Base-by-base conservation (phyloP, 768 basidiomycete species). In the Boletus edulis region DNA sequence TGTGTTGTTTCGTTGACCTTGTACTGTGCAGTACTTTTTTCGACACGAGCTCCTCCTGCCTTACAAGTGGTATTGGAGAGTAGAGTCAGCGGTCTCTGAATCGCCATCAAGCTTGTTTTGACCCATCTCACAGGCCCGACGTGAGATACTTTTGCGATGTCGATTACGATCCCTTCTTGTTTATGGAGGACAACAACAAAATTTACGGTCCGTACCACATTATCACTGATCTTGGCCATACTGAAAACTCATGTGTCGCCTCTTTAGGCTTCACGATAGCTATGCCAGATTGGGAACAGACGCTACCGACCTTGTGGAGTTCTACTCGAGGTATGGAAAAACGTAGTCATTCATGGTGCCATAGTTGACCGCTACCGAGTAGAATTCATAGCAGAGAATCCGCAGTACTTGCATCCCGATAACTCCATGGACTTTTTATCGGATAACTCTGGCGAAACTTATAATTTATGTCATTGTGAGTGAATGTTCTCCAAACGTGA, bases 341-440 rank as follows among this genome's bases (percentile, higher is more conserved):
- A 71, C 50, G 38, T 29, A 9, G 11, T 9, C 44, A 49, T 53
- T 67, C 18, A 34, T 57, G 72, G 35, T 67, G 29, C 13, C 31
- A 35, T 70, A 75, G 5, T 68, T 81, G 68, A 61, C 8, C 72
- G 34, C 71, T 58, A 31, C 51, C 74, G 32, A 58, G 71, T 55
- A 86, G 84, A 81, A 17, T 88, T 87, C 72, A 76, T 80, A 39
- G 56, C 66, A 39, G 64, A 72, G 43, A 66, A 86, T 63, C 85
- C 86, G 0, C 73, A 86, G 55, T 76, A 83, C 63, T 60, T 87
- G 37, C 70, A 79, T 20, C 67, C 75, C 37, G 76, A 81, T 49
- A 89, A 90, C 63, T 76, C 84, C 0, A 77, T 88, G 75, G 65
- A 69, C 9, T 89, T 84, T 71, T 56, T 89, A 46, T 87, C 85